Evolutionary conservation across 2,329 filamentous ascomycete species (phyloP).

Genomic region (Neofusicoccum sp.): DNA sequence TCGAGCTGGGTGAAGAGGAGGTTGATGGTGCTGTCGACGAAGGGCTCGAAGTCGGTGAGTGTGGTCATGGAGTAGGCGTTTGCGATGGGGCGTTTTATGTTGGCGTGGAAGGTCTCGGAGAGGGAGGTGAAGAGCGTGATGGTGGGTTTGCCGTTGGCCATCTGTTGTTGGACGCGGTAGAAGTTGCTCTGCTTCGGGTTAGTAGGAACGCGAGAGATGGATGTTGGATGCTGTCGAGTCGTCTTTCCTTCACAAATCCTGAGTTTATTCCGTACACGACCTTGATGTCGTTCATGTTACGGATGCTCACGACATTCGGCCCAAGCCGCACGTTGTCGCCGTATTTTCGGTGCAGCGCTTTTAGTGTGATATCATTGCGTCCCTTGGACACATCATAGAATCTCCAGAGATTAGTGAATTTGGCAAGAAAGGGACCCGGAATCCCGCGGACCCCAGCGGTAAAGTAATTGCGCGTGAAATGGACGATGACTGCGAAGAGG

Average conservation of each 20-base stretch:
- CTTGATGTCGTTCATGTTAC: slow-evolving; percentile 6
- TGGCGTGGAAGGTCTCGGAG: slow-evolving; percentile 28
- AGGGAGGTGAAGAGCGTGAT: slow-evolving; percentile 4
- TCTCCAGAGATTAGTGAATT: slow-evolving; percentile 76
- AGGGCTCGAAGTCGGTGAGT: slow-evolving; percentile 28
- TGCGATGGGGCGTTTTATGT: slow-evolving; percentile 17
- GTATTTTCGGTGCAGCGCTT: slow-evolving; percentile 64
- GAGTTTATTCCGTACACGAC: slow-evolving; percentile 71
- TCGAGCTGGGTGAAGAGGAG: slow-evolving; percentile 30
- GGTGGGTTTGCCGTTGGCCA: not conserved
- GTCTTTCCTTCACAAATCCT: slow-evolving; percentile 32
- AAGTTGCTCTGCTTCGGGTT: not conserved
- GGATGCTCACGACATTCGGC: slow-evolving; percentile 66
- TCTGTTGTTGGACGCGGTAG: slow-evolving; percentile 6
- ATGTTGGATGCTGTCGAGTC: not conserved
- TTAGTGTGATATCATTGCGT: slow-evolving; percentile 23
- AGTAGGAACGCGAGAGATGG: not conserved
- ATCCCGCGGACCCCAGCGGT: slow-evolving; percentile 40
- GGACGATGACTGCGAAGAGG: not conserved
- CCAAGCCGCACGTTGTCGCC: slow-evolving; percentile 77
- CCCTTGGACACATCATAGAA: slow-evolving; percentile 49
- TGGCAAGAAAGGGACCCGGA: slow-evolving; percentile 61
- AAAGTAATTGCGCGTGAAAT: not conserved
- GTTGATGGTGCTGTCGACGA: slow-evolving; percentile 32
- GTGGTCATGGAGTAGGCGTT: slow-evolving; percentile 29